Evolutionary conservation across 75 land plant species (phyloP).

Genomic region (Pinus tabuliformis): DNA sequence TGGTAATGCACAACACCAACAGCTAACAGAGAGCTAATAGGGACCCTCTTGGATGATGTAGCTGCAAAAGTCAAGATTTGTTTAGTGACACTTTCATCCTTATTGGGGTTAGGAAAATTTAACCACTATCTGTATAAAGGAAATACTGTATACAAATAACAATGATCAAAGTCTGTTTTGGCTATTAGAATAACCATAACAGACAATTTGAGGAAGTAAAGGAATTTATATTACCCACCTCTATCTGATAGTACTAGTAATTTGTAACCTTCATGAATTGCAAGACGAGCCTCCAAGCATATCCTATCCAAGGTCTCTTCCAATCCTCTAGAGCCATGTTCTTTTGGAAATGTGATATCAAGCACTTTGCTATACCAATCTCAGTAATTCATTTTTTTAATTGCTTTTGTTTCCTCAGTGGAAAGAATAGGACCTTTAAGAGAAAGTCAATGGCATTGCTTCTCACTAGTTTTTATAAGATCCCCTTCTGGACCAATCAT

Average conservation of each 20-base stretch:
- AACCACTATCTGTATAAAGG: neutral
- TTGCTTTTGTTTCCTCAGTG: conserved; percentile 85
- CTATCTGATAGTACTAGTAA: conserved; percentile 89
- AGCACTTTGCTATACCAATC: conserved; percentile 94
- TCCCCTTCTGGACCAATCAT: conserved; percentile 99
- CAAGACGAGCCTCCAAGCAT: conserved; percentile 79
- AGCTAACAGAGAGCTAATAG: conserved; percentile 94
- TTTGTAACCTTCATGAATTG: conserved; percentile 84
- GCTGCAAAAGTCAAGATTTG: conserved; percentile 36
- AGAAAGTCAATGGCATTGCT: conserved; percentile 89
- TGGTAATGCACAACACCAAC: conserved; percentile 99
- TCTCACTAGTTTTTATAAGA: conserved; percentile 87
- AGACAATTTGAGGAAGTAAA: no score
- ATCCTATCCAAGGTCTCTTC: conserved; percentile 93
- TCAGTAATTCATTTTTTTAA: conserved; percentile 86
- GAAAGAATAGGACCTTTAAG: conserved; percentile 87
- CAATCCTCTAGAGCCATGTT: conserved; percentile 73
- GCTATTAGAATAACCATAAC: no score
- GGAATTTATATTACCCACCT: conserved; percentile 41
- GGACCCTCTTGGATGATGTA: conserved; percentile 80
- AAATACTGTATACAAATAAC: neutral
- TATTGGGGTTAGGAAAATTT: neutral
- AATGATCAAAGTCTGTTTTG: no score
- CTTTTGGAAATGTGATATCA: conserved; percentile 81
- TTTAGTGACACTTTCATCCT: neutral